These are phyloP conservation scores for Neofusicoccum kwambonambiense DNA, from an alignment of 2,329 filamentous ascomycete species.

Conservation along the genomic window DNA sequence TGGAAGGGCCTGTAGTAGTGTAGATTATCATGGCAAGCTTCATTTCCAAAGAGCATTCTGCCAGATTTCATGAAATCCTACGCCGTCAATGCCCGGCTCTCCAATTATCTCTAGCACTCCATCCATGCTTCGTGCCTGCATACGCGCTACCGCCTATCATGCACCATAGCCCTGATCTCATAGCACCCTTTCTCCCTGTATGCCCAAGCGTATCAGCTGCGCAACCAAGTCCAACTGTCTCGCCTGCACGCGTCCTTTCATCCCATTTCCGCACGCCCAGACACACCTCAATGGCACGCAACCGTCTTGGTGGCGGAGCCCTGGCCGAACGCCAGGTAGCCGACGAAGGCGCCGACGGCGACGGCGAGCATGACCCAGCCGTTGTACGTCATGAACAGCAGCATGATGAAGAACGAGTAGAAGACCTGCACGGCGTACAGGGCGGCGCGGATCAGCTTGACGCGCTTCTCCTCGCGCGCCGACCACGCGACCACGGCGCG, in stretches of 20 bases:
- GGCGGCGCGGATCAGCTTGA: conserved; percentile 74
- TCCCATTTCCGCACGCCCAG: neutral
- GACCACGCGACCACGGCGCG: conserved; percentile 6
- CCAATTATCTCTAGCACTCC: neutral
- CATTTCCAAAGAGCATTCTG: neutral
- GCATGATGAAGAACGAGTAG: conserved; percentile 99
- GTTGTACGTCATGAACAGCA: conserved; percentile 99
- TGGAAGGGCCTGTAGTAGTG: conserved; percentile 70
- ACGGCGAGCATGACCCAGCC: conserved; percentile 96
- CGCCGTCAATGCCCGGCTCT: no score
- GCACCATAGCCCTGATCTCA: no score
- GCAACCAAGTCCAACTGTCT: neutral
- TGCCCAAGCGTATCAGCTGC: no score
- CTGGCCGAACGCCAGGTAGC: conserved; percentile 79
- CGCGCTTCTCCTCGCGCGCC: conserved; percentile 57
- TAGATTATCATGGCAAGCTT: neutral
- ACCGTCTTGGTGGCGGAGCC: conserved; percentile 76
- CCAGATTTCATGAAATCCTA: neutral
- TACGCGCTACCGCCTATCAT: no score
- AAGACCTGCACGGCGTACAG: conserved; percentile 94
- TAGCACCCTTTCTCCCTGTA: no score
- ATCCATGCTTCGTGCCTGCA: no score
- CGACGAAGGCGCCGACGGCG: conserved; percentile 81
- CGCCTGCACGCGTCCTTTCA: neutral
- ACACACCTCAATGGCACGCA: conserved; percentile 70